These are phyloP conservation scores for Citropsis articulata DNA, from an alignment of 345 rosid genomes.

Conservation along the genomic window DNA sequence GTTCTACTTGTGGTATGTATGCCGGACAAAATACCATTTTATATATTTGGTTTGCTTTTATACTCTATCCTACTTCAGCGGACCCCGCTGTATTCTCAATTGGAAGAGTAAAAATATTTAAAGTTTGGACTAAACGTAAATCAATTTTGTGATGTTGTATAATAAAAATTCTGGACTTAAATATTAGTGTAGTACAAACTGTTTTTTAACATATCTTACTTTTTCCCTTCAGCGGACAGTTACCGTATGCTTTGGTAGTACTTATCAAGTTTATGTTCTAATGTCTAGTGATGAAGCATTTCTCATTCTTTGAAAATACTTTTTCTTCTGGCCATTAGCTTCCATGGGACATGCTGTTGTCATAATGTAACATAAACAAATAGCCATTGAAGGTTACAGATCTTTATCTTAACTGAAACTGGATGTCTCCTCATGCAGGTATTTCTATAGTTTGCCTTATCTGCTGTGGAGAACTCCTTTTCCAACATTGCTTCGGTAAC, in stretches of 20 bases:
- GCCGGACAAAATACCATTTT: background rate
- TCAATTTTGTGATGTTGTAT: background rate
- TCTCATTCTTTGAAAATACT: background rate
- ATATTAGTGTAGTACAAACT: background rate
- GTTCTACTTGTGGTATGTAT: slow-evolving; percentile 85
- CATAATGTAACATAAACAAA: background rate
- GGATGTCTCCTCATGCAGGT: slow-evolving; percentile 44
- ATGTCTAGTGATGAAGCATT: background rate
- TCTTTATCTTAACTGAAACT: background rate
- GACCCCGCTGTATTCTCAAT: background rate
- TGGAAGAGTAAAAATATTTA: background rate
- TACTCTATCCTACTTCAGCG: background rate
- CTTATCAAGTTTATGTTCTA: background rate
- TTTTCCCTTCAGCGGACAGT: background rate
- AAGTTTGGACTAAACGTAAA: background rate
- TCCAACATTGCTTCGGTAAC: slow-evolving; percentile 69
- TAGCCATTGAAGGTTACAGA: background rate
- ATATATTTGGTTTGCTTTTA: background rate
- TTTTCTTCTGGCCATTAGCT: background rate
- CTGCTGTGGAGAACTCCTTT: slow-evolving; percentile 74
- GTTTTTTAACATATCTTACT: background rate
- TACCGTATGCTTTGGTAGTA: background rate
- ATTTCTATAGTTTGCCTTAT: slow-evolving; percentile 82
- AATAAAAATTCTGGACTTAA: background rate
- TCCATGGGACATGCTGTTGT: background rate